Evolutionary conservation across 176 grass and related monocot species (phyloP).

Genomic region (Musa schizocarpa): DNA sequence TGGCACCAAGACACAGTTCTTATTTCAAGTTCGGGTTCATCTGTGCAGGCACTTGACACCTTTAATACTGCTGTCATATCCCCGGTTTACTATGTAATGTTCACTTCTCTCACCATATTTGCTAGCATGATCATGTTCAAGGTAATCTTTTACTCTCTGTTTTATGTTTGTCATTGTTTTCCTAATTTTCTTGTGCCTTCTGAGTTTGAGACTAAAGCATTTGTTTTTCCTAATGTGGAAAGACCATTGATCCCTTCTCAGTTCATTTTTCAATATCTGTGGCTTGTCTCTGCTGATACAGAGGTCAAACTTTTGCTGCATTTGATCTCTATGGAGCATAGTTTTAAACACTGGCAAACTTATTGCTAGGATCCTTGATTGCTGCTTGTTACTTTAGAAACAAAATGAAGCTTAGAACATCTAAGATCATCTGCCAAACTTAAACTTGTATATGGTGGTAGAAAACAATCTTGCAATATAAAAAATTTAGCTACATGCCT

Average conservation of each 20-base stretch:
- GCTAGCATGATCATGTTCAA: constrained; percentile 94
- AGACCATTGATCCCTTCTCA: neutral
- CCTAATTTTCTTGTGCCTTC: neutral
- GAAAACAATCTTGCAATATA: too few species aligned
- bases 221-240: neutral
- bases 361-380: too few species aligned
- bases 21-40: neutral
- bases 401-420: too few species aligned
- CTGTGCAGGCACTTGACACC: constrained; percentile 31
- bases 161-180: neutral
- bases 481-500: too few species aligned
- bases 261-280: neutral
- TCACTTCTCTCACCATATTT: constrained; percentile 85
- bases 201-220: neutral
- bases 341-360: too few species aligned
- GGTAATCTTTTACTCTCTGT: neutral
- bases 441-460: too few species aligned
- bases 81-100: constrained; percentile 93
- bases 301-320: neutral
- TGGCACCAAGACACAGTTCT: neutral
- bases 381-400: too few species aligned
- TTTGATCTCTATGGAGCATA: neutral
- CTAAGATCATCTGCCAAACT: too few species aligned
- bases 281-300: neutral
- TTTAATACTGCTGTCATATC: constrained; percentile 81